phyloP scores from a whole-genome alignment of 2,329 filamentous ascomycete genomes.

The Penicillium oxalicum region DNA sequence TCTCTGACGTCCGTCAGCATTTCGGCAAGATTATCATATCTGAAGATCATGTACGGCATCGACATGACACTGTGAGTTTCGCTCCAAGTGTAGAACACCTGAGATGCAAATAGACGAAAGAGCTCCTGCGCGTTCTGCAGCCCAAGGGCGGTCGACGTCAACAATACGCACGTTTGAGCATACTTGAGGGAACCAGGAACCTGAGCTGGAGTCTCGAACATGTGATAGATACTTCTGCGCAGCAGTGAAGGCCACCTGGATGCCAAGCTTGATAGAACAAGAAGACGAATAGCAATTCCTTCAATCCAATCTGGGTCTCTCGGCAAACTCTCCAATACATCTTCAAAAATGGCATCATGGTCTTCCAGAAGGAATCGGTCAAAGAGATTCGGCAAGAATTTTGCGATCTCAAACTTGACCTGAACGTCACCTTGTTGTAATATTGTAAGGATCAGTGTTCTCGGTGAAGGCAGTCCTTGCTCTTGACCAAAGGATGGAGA shows the following conservation, averaged over 20 bases:
- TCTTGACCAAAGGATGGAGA: slow-evolving; percentile 62
- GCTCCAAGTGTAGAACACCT: slow-evolving; percentile 88
- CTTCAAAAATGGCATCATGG: slow-evolving; percentile 78
- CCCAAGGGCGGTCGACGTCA: slow-evolving; percentile 59
- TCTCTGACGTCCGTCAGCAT: slow-evolving; percentile 66
- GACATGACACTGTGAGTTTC: slow-evolving; percentile 59
- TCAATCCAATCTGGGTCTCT: slow-evolving; percentile 64
- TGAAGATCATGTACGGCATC: slow-evolving; percentile 82
- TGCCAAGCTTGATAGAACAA: slow-evolving; percentile 69
- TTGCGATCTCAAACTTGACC: slow-evolving; percentile 70
- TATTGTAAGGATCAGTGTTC: slow-evolving; percentile 69
- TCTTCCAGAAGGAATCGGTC: slow-evolving; percentile 71
- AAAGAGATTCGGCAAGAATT: slow-evolving; percentile 68
- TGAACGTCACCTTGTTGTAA: slow-evolving; percentile 59
- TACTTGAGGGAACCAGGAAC: slow-evolving; percentile 61
- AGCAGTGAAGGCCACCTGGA: slow-evolving; percentile 80
- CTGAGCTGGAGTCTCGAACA: slow-evolving; percentile 82
- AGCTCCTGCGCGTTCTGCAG: slow-evolving; percentile 63
- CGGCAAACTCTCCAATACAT: slow-evolving; percentile 76
- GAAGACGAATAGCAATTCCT: slow-evolving; percentile 77
- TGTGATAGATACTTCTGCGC: slow-evolving; percentile 81
- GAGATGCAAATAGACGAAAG: slow-evolving; percentile 78
- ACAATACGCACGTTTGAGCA: slow-evolving; percentile 63
- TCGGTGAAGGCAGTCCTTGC: slow-evolving; percentile 54
- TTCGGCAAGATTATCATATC: slow-evolving; percentile 62